Base-by-base conservation (phyloP, 164 flowering plant species). In the Sextonia rubra region DNA sequence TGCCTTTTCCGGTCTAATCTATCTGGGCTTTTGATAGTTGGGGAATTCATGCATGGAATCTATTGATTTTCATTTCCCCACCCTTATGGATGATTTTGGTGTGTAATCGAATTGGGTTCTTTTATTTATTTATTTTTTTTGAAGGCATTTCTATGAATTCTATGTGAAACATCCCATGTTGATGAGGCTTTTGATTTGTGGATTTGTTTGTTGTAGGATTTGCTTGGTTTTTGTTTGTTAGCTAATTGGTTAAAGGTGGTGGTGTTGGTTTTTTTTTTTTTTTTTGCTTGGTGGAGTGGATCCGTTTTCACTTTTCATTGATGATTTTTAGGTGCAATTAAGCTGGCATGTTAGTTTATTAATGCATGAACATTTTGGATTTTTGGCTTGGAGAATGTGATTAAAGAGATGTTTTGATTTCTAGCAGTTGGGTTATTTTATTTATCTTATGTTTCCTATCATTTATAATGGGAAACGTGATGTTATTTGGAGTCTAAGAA, bases 11-110 rank as follows among this genome's bases (percentile, higher is more conserved):
- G 68, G 58, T 22, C 11, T 37, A 37, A 29, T 37, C 20, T 23
- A 69, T 56, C n/a, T 70, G 73, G 66, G 66, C 17, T 47, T 71
- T 44, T 71, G 7, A n/a, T 61, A 8, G 22, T 71, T 60, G 52
- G 55, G 14, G 2, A 56, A 30, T 44, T 71, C 1, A 22, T 12
- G 66, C 14, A 15, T 62, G 60, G 56, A 26, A 29, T 55, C 14
- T 60, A 14, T 69, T 26, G 44, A 47, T 12, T 29, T 64, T 62
- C 23, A 62, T n/a, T n/a, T 62, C n/a, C n/a, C n/a, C n/a, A n/a
- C n/a, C n/a, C n/a, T n/a, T n/a, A n/a, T n/a, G n/a, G n/a, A n/a
- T n/a, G n/a, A n/a, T n/a, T n/a, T 9, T 62, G 24, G 26, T 62
- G 24, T 24, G 20, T 2, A n/a, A 58, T 58, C 61, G 61, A 58